Evolutionary conservation across 2,329 filamentous ascomycete species (phyloP), one percentile per base, ranked within the genome.

Genomic region (Colletotrichum abscissum): DNA sequence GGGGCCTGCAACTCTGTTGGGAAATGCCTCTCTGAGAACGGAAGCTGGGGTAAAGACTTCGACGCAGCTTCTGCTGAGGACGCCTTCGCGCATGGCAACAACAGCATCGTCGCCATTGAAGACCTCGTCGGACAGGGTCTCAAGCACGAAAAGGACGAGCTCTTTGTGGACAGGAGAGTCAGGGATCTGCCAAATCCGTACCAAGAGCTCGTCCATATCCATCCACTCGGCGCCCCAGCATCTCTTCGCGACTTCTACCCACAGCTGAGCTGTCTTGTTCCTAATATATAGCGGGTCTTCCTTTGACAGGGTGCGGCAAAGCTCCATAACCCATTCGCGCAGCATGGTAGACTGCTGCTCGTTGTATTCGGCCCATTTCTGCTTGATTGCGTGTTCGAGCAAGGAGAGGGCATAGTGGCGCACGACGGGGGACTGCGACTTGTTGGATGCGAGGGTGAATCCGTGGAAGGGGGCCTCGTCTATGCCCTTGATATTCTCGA

Each of bases 381-480:
- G 95, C 77, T 92, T 94, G 81, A 98, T 93, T 58, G 94, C 92
- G 83, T 97, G 93, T 79, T 98, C 96, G 76, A 99, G 90, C 69
- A 99, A 88, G 33, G 95, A 97, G 38, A 99, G 89, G 70, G 95
- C 97, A 82, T 97, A 99, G 84, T 98, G 95, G 78, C 97, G 93
- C 69, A 98, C 93, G 67, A 97, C 90, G 54, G 94, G 91, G 67
- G 94, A 89, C 80, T 97, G 94, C 49, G 88, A 86, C 78, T 88
- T 89, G 82, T 97, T 92, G 76, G 90, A 91, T 57, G 95, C 95
- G 73, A 99, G 90, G 28, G 89, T 89, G 83, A 94, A 97, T 76
- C 97, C 97, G 84, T 97, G 92, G 62, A 93, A 91, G 2, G 95
- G 94, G 5, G 96, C 95, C 78, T 95, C 92, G 70, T 90, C 87